A percentile compares a stretch with the other conserved stretches of the same genome.
Evolutionary conservation across 768 basidiomycete genomes (phyloP).

Genomic region (Lactarius akahatsu): DNA sequence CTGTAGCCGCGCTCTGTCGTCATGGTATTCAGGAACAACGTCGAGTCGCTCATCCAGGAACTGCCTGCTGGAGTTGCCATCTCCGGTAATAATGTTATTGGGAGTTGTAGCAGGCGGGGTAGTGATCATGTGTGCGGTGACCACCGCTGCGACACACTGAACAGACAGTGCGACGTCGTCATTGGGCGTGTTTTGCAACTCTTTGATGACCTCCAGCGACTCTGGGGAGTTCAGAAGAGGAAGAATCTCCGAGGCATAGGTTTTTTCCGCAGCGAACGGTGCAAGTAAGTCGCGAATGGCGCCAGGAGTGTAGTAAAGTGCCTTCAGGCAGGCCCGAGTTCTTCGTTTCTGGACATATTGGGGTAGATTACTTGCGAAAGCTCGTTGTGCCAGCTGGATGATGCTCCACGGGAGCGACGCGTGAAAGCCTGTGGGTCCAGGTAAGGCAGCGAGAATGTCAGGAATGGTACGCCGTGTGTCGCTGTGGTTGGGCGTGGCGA

Average conservation of each 20-base stretch:
- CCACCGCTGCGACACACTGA: neutral
- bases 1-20: neutral
- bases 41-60: neutral
- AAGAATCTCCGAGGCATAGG: neutral
- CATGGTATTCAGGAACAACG: too few species aligned
- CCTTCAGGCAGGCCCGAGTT: neutral
- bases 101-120: too few species aligned
- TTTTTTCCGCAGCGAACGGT: neutral
- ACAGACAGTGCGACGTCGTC: neutral
- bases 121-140: neutral
- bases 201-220: neutral
- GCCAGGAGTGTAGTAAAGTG: neutral
- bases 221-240: neutral
- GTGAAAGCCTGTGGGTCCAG: neutral
- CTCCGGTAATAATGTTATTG: too few species aligned
- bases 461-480: neutral
- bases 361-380: neutral
- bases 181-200: neutral
- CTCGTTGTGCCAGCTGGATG: neutral
- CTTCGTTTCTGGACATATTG: neutral
- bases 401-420: neutral
- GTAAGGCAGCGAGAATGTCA: neutral
- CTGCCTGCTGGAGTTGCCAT: neutral
- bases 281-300: neutral
- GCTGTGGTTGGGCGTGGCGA: neutral